These are phyloP conservation scores for Rhodotorula toruloides DNA, from an alignment of 768 basidiomycete species.

Conservation along the genomic window DNA sequence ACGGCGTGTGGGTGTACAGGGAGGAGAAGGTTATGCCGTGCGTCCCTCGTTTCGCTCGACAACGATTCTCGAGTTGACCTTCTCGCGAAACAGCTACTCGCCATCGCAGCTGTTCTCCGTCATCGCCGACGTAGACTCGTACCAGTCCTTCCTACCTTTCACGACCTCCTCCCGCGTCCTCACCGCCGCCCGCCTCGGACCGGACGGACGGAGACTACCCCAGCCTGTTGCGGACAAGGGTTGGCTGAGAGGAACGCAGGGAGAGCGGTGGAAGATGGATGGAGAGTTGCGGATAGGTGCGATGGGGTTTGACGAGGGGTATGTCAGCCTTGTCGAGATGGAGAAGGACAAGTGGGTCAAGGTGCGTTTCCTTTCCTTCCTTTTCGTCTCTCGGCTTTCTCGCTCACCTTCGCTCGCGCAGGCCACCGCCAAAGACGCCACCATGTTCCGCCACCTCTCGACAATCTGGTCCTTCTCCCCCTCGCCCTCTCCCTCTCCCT, in stretches of 20 bases:
- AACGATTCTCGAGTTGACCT: not conserved
- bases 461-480: constrained; percentile 73
- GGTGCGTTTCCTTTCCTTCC: constrained; percentile 52
- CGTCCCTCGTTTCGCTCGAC: constrained; percentile 45
- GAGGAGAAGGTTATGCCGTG: constrained; percentile 85
- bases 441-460: constrained; percentile 65
- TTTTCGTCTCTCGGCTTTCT: not conserved
- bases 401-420: constrained; percentile 42
- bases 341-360: constrained; percentile 70
- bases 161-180: constrained; percentile 71
- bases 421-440: constrained; percentile 68
- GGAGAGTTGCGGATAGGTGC: constrained; percentile 87
- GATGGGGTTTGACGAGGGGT: constrained; percentile 77
- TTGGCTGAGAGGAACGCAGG: constrained; percentile 37
- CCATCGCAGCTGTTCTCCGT: constrained; percentile 73
- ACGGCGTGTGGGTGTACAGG: constrained; percentile 61
- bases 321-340: constrained; percentile 77
- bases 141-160: constrained; percentile 81
- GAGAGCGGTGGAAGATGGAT: constrained; percentile 52
- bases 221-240: constrained; percentile 1
- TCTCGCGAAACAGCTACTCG: constrained; percentile 52
- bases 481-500: constrained; percentile 51
- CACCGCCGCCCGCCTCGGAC: constrained; percentile 2
- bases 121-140: constrained; percentile 81
- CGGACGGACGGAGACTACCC: not conserved